Conservation (phyloP, 2,329 filamentous ascomycete species). For the Berkeleyomyces rouxiae region DNA sequence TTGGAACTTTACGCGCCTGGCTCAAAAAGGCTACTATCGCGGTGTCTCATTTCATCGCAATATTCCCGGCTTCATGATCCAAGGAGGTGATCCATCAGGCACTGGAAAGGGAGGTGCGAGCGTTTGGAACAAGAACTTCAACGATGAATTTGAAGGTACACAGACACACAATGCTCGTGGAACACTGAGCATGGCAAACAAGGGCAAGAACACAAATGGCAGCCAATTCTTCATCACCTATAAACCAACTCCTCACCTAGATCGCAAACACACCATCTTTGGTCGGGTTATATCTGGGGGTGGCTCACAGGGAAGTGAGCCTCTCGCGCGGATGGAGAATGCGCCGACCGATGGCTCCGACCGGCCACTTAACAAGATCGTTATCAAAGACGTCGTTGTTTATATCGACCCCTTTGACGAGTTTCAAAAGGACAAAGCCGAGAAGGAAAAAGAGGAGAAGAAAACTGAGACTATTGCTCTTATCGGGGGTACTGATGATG, state of each 20-base stretch:
- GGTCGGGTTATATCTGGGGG: conserved; percentile 65
- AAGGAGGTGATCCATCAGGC: conserved; percentile 85
- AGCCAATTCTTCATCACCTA: conserved; percentile 93
- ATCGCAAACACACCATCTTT: conserved; percentile 96
- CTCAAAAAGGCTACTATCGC: conserved; percentile 81
- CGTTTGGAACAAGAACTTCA: conserved; percentile 87
- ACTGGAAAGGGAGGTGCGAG: conserved; percentile 81
- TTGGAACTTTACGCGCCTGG: conserved; percentile 86
- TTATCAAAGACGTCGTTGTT: conserved; percentile 67
- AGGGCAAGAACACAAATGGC: conserved; percentile 94
- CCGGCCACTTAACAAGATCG: conserved; percentile 59
- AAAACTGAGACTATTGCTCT: conserved; percentile 44
- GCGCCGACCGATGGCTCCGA: conserved; percentile 59
- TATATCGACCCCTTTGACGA: conserved; percentile 93
- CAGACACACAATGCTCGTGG: conserved; percentile 69
- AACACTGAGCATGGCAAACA: conserved; percentile 88
- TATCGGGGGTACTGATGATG: conserved; percentile 65
- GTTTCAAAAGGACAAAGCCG: conserved; percentile 59
- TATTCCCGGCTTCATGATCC: conserved; percentile 94
- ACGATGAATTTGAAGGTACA: conserved; percentile 84
- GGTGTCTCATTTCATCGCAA: conserved; percentile 79
- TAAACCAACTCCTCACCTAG: conserved; percentile 65
- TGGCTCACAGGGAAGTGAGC: conserved; percentile 24
- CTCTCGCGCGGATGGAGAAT: conserved; percentile 60
- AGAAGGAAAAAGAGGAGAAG: conserved; percentile 41